A percentile compares a stretch with the other conserved stretches of the same genome.
phyloP scores from a whole-genome alignment of 1,284 basidiomycete species.

The Peniophora sp. region DNA sequence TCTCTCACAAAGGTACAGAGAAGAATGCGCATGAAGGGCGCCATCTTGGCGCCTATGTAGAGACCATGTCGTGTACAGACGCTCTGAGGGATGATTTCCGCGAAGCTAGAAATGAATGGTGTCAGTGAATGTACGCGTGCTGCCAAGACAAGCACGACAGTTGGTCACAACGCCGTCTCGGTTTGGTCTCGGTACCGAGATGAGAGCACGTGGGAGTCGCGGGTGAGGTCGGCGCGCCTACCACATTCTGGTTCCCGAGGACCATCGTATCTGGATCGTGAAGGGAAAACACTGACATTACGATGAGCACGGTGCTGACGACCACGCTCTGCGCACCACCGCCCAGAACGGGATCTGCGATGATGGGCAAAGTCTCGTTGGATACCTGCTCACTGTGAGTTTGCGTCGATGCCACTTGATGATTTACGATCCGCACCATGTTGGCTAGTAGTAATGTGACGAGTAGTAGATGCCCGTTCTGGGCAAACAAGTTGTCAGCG shows the following conservation, averaged over 20 bases:
- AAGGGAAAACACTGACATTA: conserved; percentile 53
- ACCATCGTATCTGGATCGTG: neutral
- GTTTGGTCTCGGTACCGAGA: neutral
- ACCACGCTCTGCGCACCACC: conserved; percentile 78
- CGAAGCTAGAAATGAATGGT: conserved; percentile 42
- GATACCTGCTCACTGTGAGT: conserved; percentile 22
- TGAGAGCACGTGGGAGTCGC: conserved; percentile 1
- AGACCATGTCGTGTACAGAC: conserved; percentile 90
- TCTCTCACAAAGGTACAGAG: conserved; percentile 56
- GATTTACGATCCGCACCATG: conserved; percentile 47
- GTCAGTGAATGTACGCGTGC: no score
- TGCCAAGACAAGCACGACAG: neutral
- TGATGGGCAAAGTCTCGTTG: conserved; percentile 88
- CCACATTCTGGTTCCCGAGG: neutral
- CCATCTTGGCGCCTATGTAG: conserved; percentile 87
- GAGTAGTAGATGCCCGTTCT: conserved; percentile 74
- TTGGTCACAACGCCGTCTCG: conserved; percentile 7
- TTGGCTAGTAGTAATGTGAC: conserved; percentile 80
- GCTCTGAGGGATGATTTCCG: conserved; percentile 89
- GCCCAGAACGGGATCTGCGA: conserved; percentile 82
- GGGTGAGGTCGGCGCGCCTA: conserved; percentile 10
- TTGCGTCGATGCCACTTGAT: no score
- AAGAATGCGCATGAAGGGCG: conserved; percentile 63
- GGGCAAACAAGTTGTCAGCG: neutral
- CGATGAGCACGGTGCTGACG: conserved; percentile 79